These are phyloP conservation scores for Dothideomycetidae sp. DNA, from an alignment of 2,329 filamentous ascomycete genomes.

Conservation along the genomic window DNA sequence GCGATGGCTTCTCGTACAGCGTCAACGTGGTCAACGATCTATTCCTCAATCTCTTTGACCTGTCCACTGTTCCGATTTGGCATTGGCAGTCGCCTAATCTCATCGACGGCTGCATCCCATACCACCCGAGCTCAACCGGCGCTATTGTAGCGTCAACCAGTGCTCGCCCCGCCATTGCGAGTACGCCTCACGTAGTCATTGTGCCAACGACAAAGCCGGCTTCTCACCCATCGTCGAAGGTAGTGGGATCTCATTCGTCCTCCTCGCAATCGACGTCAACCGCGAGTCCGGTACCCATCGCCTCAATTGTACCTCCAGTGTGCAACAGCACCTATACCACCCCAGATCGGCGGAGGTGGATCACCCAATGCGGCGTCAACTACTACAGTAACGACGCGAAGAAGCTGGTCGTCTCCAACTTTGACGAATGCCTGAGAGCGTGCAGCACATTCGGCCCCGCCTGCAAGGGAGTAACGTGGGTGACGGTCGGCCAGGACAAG, in stretches of 20 bases:
- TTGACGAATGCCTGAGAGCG: background rate
- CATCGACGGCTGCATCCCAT: background rate
- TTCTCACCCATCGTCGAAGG: no score
- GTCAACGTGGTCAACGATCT: background rate
- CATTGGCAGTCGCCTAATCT: constrained; percentile 1
- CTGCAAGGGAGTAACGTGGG: constrained; percentile 1
- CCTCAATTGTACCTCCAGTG: background rate
- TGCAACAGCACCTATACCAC: constrained; percentile 3
- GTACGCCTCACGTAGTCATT: no score
- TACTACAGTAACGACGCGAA: background rate
- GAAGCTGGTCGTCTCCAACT: background rate
- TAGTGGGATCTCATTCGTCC: no score
- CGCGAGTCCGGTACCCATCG: background rate
- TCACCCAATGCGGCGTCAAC: constrained; percentile 1
- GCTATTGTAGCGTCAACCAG: background rate
- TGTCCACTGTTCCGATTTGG: background rate
- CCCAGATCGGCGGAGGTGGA: background rate
- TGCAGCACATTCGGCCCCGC: constrained; percentile 1
- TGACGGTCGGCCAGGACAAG: background rate
- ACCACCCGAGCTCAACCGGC: background rate
- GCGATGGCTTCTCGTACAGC: background rate
- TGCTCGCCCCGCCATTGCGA: background rate
- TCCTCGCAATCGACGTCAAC: background rate
- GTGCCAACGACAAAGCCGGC: no score
- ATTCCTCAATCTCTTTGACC: background rate